Base-by-base conservation (phyloP, 352 stramenopile genomes). In the Phytophthora idaei region DNA sequence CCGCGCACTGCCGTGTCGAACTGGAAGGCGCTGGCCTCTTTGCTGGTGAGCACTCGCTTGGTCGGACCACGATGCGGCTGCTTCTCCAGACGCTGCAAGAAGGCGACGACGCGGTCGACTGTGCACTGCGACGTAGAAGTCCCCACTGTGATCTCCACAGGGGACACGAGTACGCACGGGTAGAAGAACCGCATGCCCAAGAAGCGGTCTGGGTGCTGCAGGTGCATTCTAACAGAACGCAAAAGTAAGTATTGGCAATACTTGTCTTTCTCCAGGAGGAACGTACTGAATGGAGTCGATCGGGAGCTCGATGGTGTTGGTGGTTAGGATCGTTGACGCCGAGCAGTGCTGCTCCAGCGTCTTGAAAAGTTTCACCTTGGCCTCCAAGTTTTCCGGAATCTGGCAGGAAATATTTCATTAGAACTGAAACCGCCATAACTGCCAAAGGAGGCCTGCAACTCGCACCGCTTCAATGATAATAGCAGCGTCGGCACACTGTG, bases 121-220 rank as follows among this genome's bases (percentile, higher is more conserved):
- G 77, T 83, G n/a, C 60, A 4, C 11, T 80, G 68, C 17, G 61
- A 66, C 3, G 84, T 92, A 4, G 47, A 61, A 0, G 63, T 59
- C 27, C 80, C 80, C 1, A 73, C 52, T 9, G 81, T 82, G 57
- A 93, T 52, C 56, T 93, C 84, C 28, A 90, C 81, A 4, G 83
- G 79, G 11, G 76, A 80, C 17, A 92, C 58, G 47, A 92, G 71
- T 28, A 92, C 69, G 37, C 80, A 89, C 31, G 84, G 84, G 54
- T 88, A 81, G 73, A 92, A 90, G 67, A 92, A 92, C 17, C 84
- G 76, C 41, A 92, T 66, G 69, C 84, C 81, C 6, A 93, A 74
- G 37, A 93, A 79, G 4, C 81, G 80, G 9, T 80, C 75, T 10
- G 73, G 73, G 27, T 79, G 78, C 34, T 69, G 41, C 12, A 89